Base-by-base conservation (phyloP, 306 rosid genomes). In the Ziziphus jujuba region DNA sequence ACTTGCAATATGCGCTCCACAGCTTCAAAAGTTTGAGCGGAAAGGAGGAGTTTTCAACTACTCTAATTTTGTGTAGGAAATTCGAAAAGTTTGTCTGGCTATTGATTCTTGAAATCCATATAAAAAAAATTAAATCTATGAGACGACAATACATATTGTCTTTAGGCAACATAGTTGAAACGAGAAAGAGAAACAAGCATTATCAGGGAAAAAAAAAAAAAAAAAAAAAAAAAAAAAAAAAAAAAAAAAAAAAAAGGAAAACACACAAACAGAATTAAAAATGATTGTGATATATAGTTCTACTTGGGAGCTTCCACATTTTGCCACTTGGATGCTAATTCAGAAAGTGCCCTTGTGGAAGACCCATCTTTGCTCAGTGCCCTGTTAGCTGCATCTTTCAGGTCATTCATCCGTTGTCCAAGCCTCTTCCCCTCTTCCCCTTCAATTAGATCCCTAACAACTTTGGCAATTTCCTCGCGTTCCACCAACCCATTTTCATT, bases 321-420 rank as follows among this genome's bases (percentile, higher is more conserved):
- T 36, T 7, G 63, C 88, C 78, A 80, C 20, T 66, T 66, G 45
- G 48, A 36, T 49, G 81, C 84, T 31, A 85, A 71, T 66, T 45
- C 36, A 16, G 52, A 68, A 1, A 85, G 43, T 0, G 82, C 69
- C 65, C 28, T 76, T 11, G 72, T 65, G 25, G 90, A 82, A 0
- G 85, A 76, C 5, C 87, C 87, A 70, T 69, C 72, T 48, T 56
- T 66, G 65, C 53, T 61, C 14, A 85, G 1, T 0, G 87, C 72
- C 66, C 16, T 35, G 6, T 45, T 52, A 36, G 85, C 85, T 34
- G 34, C 59, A 3, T 64, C 65, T 17, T 79, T 66, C 0, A 77
- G 52, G 1, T 71, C 69, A 21, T 74, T 62, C 53, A 79, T 69
- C n/a, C 67, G 63, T 25, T 40, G 22, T 0, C 80, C 24, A 45